These are phyloP conservation scores for Neurospora intermedia DNA, from an alignment of 495 filamentous ascomycete species.

Conservation along the genomic window DNA sequence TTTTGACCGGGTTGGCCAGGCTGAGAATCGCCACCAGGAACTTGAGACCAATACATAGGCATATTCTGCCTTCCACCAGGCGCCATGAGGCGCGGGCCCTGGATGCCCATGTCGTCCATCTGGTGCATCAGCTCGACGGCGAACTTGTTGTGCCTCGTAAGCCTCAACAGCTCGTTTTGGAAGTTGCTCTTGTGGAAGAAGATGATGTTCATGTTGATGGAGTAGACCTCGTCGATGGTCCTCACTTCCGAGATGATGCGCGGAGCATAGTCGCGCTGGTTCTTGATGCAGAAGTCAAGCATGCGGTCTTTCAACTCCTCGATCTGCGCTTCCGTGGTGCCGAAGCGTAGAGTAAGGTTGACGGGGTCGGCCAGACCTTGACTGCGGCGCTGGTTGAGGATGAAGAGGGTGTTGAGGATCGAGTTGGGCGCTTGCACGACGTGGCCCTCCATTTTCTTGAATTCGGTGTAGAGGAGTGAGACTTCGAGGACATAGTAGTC, in stretches of 20 bases:
- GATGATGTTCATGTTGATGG: conserved; percentile 80
- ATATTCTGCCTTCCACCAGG: conserved; percentile 47
- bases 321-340: conserved; percentile 78
- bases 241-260: conserved; percentile 86
- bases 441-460: conserved; percentile 97
- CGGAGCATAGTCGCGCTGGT: conserved; percentile 85
- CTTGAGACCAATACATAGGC: conserved; percentile 37
- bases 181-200: conserved; percentile 94
- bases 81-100: conserved; percentile 69
- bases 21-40: conserved; percentile 2
- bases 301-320: conserved; percentile 74
- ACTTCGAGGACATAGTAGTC: conserved; percentile 96
- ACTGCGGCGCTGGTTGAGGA: conserved; percentile 86
- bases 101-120: conserved; percentile 74
- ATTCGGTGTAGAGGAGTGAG: conserved; percentile 89
- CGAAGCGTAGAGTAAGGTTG: conserved; percentile 75
- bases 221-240: conserved; percentile 45
- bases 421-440: conserved; percentile 94
- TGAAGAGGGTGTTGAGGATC: conserved; percentile 84
- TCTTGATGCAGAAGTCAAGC: conserved; percentile 69
- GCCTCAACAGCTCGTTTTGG: conserved; percentile 85
- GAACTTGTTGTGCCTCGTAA: conserved; percentile 88
- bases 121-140: conserved; percentile 86
- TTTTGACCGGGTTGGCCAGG: too few species aligned
- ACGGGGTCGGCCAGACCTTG: conserved; percentile 83